Evolutionary conservation across 169 alveolate species (phyloP).

Genomic region (Cryptosporidium tyzzeri): DNA sequence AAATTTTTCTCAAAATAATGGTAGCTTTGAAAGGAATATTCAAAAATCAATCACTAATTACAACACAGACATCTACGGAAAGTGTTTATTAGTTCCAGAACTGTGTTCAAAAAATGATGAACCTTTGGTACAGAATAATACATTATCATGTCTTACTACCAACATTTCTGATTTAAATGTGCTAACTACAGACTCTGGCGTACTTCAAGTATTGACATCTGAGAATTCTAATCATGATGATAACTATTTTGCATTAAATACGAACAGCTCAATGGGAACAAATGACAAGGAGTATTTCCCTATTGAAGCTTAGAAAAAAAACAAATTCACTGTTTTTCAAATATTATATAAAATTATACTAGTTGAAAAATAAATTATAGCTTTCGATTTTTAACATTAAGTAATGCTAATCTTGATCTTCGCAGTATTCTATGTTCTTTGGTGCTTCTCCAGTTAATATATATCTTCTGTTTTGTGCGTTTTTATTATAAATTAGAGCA

Average conservation of each 20-base stretch:
- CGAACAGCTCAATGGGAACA: background rate
- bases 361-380: conserved; percentile 11
- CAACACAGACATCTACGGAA: conserved; percentile 7
- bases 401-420: conserved; percentile 6
- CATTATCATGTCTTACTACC: conserved; percentile 34
- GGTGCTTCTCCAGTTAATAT: conserved; percentile 36
- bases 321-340: background rate
- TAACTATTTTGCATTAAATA: conserved; percentile 15
- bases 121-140: background rate
- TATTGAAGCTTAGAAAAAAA: background rate
- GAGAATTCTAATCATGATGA: conserved; percentile 58
- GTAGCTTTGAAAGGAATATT: background rate
- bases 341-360: conserved; percentile 22
- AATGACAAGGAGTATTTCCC: conserved; percentile 40
- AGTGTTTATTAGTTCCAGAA: conserved; percentile 21
- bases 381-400: background rate
- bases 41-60: background rate
- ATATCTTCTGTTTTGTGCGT: conserved; percentile 52
- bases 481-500: conserved; percentile 22
- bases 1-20: background rate
- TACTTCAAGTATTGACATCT: conserved; percentile 58
- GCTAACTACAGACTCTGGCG: conserved; percentile 45
- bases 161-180: conserved; percentile 59
- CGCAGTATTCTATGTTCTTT: background rate
- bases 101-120: conserved; percentile 4